Evolutionary conservation across 164 flowering plant genomes (phyloP).

Genomic region (Magnolia kwangsiensis): DNA sequence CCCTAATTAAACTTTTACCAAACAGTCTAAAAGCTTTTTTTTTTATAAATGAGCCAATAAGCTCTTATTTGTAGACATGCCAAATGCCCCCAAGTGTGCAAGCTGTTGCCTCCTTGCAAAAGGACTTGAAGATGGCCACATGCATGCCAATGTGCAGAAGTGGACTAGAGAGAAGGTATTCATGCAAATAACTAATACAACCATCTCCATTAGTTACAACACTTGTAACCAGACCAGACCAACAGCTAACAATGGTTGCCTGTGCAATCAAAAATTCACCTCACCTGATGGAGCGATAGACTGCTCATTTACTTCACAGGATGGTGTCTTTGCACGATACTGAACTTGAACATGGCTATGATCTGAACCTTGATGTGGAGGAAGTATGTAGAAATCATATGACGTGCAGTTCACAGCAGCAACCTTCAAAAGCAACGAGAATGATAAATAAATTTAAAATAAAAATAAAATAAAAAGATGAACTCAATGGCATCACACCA

Average conservation of each 20-base stretch:
- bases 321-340: conserved; percentile 3
- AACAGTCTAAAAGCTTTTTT: too few relatives aligned
- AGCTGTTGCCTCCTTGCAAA: neutral
- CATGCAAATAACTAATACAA: neutral
- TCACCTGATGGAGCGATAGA: conserved; percentile 10
- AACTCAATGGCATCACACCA: neutral
- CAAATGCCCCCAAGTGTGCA: neutral
- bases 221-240: neutral
- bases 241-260: neutral
- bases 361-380: conserved; percentile 16
- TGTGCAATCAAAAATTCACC: neutral
- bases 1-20: too few relatives aligned
- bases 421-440: conserved; percentile 18
- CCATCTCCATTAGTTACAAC: neutral
- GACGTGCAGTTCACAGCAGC: conserved; percentile 14
- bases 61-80: too few relatives aligned
- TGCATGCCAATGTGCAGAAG: neutral
- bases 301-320: neutral
- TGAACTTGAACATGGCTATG: conserved; percentile 11
- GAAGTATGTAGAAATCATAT: conserved; percentile 21
- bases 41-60: too few relatives aligned
- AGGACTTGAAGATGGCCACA: neutral
- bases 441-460: neutral
- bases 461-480: neutral
- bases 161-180: neutral